Percentiles rank a stretch among this genome's conserved stretches.
phyloP scores from a whole-genome alignment of 257 asterid species.

The Echium plantagineum region DNA sequence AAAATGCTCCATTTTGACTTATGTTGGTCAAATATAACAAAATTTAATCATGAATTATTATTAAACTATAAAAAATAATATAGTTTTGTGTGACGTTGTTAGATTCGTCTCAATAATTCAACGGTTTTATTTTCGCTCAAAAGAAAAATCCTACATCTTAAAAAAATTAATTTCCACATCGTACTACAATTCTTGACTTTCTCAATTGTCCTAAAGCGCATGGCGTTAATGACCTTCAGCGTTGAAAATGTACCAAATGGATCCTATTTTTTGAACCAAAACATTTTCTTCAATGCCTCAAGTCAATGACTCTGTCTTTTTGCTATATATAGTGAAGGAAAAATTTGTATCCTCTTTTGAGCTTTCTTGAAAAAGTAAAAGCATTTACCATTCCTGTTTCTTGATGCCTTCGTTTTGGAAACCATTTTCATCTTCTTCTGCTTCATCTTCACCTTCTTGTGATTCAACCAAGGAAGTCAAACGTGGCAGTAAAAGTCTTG shows the following conservation, averaged over 20 bases:
- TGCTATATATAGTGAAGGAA: not conserved
- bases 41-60: too few species aligned
- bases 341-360: not conserved
- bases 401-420: constrained; percentile 48
- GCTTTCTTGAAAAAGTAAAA: not conserved
- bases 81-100: too few species aligned
- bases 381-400: not conserved
- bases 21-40: too few species aligned
- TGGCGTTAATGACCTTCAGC: not conserved
- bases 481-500: not conserved
- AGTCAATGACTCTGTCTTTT: not conserved
- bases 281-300: not conserved
- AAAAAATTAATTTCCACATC: too few species aligned
- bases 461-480: constrained; percentile 28
- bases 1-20: too few species aligned
- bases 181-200: too few species aligned
- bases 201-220: too few species aligned
- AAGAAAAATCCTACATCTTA: too few species aligned
- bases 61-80: too few species aligned
- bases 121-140: too few species aligned
- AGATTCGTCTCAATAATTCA: too few species aligned
- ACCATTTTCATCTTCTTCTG: constrained; percentile 27
- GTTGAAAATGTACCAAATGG: not conserved
- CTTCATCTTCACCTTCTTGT: constrained; percentile 12
- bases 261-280: not conserved